Evolutionary conservation across 805 yeast genomes (phyloP), one percentile per base, ranked within the genome.

Genomic region (Wickerhamiella brachini): DNA sequence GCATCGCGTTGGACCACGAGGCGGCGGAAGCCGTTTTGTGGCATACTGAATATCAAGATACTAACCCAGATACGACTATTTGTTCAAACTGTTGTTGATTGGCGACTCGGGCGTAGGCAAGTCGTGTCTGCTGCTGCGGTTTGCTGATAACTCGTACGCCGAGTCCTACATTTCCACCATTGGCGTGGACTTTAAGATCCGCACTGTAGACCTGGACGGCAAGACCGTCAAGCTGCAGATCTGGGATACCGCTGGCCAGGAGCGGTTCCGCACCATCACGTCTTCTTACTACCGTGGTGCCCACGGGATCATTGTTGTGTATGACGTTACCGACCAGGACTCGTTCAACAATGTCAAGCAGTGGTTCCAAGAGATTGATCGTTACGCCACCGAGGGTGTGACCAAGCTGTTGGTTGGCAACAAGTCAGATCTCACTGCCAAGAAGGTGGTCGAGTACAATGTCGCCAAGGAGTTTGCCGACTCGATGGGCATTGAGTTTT

Each of bases 211-310:
- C 66, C 75, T 93, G 54, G 97, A 93, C 62, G 97, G 97, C 58
- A 93, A 93, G 74, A 86, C 95, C 50, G 93, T 93, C 67, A 93
- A 93, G 72, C 78, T 93, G 65, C 98, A 93, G 73, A 90, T 93
- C 65, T 93, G 98, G 98, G 98, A 93, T 67, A 93, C 98, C 51
- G 98, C 97, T 12, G 98, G 98, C 46, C 98, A 93, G 73, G 98
- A 93, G 70, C 76, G 98, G 62, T 93, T 93, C 74, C 82, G 97
- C 71, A 93, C 98, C 49, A 90, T 90, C 71, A 93, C 97, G 12
- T 85, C 96, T 13, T 86, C 96, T 15, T 90, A 90, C 73, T 90
- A 90, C 75, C 83, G 98, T 68, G 98, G 98, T 52, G 96, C 97
- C 12, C 97, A 90, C 66, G 98, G 98, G 55, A 93, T 90, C 68